Evolutionary conservation across 2,329 filamentous ascomycete species (phyloP), one percentile per base, ranked within the genome.

Genomic region (Penicillium carneum): DNA sequence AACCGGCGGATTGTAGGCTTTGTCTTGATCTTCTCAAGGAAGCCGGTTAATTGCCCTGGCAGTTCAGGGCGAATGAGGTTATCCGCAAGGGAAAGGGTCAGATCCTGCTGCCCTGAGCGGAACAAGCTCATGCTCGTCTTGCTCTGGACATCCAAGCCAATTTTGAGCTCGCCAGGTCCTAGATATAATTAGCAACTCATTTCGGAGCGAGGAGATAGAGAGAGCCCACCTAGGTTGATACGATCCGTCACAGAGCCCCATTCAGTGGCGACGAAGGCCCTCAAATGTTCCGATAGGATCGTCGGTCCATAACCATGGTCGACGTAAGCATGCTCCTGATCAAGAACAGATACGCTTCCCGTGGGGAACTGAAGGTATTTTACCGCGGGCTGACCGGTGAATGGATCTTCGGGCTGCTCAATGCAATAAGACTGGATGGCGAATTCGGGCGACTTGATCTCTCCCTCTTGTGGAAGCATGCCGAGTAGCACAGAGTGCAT

Each of bases 221-320:
- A 33, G 20, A 61, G 2, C 78, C 74, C 78, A 82, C 84, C 82
- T 56, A 96, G 83, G 68, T 96, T 96, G 72, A 97, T 83, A 39
- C 93, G 87, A 77, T 97, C 93, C 1, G 91, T 92, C 16, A 96
- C 82, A 43, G 88, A 91, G 50, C 92, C 91, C 67, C 89, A 87
- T 63, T 90, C 86, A 66, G 90, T 91, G 59, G 92, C 88, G 34
- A 91, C 83, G 55, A 96, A 84, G 18, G 96, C 83, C 31, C 92
- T 87, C 63, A 97, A 80, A 68, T 86, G 86, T 70, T 95, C 90
- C 0, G 92, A 91, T 55, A 93, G 83, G 31, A 96, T 88, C 0
- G 90, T 92, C 2, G 86, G 84, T 1, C 87, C 82, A 36, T 83
- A 81, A 36, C 87, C 87, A 41, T 84, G 80, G 18, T 87, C 84